Base-by-base conservation (phyloP, 371 early-diverging fungal species). In the Blastocladiella emersonii region DNA sequence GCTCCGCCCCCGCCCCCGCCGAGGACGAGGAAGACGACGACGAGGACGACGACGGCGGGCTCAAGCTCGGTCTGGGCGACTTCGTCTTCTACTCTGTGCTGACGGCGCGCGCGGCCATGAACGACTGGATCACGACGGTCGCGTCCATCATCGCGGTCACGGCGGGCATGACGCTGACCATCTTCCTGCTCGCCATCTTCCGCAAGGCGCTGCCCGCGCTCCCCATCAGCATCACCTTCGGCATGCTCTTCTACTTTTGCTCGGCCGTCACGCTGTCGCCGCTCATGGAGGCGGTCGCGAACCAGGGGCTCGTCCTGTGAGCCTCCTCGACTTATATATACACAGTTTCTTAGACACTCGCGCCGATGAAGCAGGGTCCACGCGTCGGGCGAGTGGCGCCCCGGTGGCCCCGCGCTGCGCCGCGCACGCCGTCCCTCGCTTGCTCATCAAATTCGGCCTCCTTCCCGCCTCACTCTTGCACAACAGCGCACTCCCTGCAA, bases 21-120 rank as follows among this genome's bases (percentile, higher is more conserved):
- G 44, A 56, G 7, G 63, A 57, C 43, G 61, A 61, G 19, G 74
- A 65, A 1, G 72, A 64, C 34, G 71, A 65, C 32, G 71, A 67
- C 39, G 69, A 70, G n/a, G 66, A 57, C 23, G 62, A 56, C 60
- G 57, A 64, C 3, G 34, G 27, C 19, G 91, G 91, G 17, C 68
- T 92, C 30, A 90, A 91, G 67, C 71, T 92, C 37, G 92, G 92
- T 7, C 68, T 92, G 55, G 92, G 92, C 25, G 92, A 92, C 67
- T 92, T 92, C 77, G 91, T 92, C 13, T 92, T 92, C 68, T 92
- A 90, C 68, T 85, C 85, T 71, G 90, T 92, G 13, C 71, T 92
- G 62, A 79, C 90, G 62, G 87, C 87, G 7, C 72, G 88, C 61
- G 91, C 92, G 69, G 84, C 85, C 85, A 75, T 55, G 25, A 83